These are phyloP conservation scores for Cercospora zeina DNA, from an alignment of 2,329 filamentous ascomycete species.

Conservation along the genomic window DNA sequence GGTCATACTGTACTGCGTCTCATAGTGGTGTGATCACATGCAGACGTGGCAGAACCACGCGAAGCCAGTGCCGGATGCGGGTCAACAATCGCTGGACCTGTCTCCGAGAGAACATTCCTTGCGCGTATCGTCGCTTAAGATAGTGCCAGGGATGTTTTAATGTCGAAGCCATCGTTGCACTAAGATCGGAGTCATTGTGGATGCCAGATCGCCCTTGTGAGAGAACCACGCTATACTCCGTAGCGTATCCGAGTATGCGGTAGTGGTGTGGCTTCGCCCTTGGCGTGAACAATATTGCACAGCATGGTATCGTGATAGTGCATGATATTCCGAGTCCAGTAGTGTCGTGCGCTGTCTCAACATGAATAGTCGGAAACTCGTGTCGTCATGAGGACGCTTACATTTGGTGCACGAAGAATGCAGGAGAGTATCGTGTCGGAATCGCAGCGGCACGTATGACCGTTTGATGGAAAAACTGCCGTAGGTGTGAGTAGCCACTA, in stretches of 20 bases:
- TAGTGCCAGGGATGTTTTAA: slow-evolving; percentile 2
- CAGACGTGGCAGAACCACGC: not conserved
- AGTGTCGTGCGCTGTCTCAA: not conserved
- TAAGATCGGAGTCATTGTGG: slow-evolving; percentile 5
- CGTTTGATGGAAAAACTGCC: not conserved
- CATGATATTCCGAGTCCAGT: not conserved
- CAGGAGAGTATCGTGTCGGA: not conserved
- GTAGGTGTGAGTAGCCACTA: not conserved
- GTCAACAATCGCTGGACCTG: slow-evolving; percentile 4
- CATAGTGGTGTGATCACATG: not conserved
- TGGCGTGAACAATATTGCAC: not conserved
- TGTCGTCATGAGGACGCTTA: slow-evolving; percentile 9
- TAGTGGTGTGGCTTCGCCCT: not conserved
- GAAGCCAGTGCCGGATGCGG: not conserved
- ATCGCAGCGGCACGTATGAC: not conserved
- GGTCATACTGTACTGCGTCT: not conserved
- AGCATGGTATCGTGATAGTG: not conserved
- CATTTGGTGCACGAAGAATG: not conserved
- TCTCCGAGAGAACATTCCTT: slow-evolving; percentile 5
- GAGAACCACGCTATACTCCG: slow-evolving; percentile 5
- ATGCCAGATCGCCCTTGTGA: not conserved
- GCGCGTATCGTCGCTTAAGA: not conserved
- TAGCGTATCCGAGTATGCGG: slow-evolving; percentile 3
- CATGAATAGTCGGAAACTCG: not conserved
- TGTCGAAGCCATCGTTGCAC: not conserved